Conservation (phyloP, 208 protist genomes). For the Trypanosoma melophagium region DNA sequence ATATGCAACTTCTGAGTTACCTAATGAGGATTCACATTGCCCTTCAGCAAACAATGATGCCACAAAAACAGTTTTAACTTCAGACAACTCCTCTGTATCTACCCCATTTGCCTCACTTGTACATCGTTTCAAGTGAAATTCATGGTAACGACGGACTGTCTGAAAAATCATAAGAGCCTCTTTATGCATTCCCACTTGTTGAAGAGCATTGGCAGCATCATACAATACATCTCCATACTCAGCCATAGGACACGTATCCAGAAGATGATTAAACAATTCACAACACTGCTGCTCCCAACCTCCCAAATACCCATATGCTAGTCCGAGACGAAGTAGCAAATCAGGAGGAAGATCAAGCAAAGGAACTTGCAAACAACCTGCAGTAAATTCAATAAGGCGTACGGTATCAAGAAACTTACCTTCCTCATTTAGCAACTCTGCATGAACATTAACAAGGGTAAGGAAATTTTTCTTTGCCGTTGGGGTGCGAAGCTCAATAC, state of each 20-base stretch:
- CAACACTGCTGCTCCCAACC: constrained; percentile 57
- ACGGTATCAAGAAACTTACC: constrained; percentile 79
- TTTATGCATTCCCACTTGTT: constrained; percentile 68
- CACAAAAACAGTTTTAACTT: constrained; percentile 64
- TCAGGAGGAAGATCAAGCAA: constrained; percentile 84
- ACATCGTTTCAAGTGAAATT: constrained; percentile 44
- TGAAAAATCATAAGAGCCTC: constrained; percentile 63
- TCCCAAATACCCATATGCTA: constrained; percentile 78
- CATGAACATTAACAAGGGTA: constrained; percentile 85
- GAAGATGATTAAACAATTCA: constrained; percentile 78
- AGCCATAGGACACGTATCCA: constrained; percentile 78
- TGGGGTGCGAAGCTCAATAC: constrained; percentile 42
- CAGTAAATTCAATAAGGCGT: constrained; percentile 61
- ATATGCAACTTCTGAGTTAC: constrained; percentile 33
- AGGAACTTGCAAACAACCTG: constrained; percentile 58
- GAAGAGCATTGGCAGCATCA: constrained; percentile 72
- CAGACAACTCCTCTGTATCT: constrained; percentile 13
- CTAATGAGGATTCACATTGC: constrained; percentile 54
- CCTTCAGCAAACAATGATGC: constrained; percentile 62
- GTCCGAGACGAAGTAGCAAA: constrained; percentile 76
- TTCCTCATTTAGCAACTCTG: constrained; percentile 85
- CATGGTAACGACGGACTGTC: constrained; percentile 66
- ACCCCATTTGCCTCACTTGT: not conserved
- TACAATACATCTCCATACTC: constrained; percentile 82
- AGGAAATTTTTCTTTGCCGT: constrained; percentile 73